Percentiles rank a stretch among this genome's conserved stretches.
These are phyloP conservation scores for Takashimella tepidaria DNA, from an alignment of 1,284 basidiomycete genomes.

Conservation along the genomic window DNA sequence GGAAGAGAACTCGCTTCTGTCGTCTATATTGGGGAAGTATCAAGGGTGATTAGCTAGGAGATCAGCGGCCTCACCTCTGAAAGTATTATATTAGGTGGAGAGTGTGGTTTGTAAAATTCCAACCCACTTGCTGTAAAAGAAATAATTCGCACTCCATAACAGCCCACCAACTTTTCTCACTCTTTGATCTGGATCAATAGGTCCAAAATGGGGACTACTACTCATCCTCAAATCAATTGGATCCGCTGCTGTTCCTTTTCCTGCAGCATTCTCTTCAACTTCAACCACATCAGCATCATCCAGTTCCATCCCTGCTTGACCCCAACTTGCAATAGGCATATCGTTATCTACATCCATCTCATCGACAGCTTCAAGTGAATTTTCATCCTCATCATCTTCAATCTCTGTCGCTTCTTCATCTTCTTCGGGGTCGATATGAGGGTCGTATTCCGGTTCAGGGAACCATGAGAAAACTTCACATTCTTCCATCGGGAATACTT, in stretches of 20 bases:
- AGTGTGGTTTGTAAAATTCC: too few relatives aligned
- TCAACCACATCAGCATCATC: constrained; percentile 39
- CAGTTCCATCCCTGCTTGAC: constrained; percentile 30
- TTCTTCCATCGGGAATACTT: constrained; percentile 81
- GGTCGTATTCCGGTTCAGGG: constrained; percentile 91
- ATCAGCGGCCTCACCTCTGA: too few relatives aligned
- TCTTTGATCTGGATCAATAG: constrained; percentile 46
- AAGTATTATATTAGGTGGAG: too few relatives aligned
- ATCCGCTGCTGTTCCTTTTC: constrained; percentile 3
- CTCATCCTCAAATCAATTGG: constrained; percentile 10
- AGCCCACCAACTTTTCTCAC: constrained; percentile 64
- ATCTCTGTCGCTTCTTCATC: constrained; percentile 53
- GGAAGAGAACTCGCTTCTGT: constrained; percentile 85
- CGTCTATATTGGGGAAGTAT: constrained; percentile 24
- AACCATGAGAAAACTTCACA: constrained; percentile 95
- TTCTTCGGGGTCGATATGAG: constrained; percentile 75
- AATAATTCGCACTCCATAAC: constrained; percentile 95
- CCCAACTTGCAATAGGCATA: constrained; percentile 24
- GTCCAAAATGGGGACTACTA: constrained; percentile 11
- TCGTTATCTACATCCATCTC: constrained; percentile 39
- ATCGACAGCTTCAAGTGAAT: constrained; percentile 29
- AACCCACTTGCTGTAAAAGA: constrained; percentile 86
- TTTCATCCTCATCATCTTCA: constrained; percentile 38
- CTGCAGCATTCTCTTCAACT: constrained; percentile 1
- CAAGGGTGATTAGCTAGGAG: neutral